These are phyloP conservation scores for Pestalotiopsis fici DNA, from an alignment of 2,329 filamentous ascomycete genomes.

Conservation along the genomic window DNA sequence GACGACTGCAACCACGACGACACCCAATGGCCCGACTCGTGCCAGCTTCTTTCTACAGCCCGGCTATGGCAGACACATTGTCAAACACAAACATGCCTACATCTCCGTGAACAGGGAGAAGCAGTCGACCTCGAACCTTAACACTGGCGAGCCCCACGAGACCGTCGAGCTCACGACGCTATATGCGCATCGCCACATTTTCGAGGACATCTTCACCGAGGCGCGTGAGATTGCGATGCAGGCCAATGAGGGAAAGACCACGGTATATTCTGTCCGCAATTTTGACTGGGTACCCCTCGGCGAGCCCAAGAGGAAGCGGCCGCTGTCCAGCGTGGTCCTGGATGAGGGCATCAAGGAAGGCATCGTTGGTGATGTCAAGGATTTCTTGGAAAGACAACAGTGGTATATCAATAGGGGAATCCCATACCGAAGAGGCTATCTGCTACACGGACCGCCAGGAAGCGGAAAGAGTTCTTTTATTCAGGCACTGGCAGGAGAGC, in stretches of 20 bases:
- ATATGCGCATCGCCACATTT: slow-evolving; percentile 85
- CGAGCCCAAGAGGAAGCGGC: slow-evolving; percentile 81
- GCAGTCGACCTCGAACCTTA: slow-evolving; percentile 77
- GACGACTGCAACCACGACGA: slow-evolving; percentile 54
- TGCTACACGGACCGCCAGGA: slow-evolving; percentile 86
- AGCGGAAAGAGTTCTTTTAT: slow-evolving; percentile 97
- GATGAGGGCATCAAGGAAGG: slow-evolving; percentile 87
- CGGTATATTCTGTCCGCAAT: slow-evolving; percentile 84
- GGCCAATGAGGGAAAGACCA: slow-evolving; percentile 87
- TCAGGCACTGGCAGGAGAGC: slow-evolving; percentile 86
- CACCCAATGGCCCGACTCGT: slow-evolving; percentile 67
- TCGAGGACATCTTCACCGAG: slow-evolving; percentile 86
- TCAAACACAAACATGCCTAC: slow-evolving; percentile 85
- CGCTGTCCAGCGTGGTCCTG: slow-evolving; percentile 82
- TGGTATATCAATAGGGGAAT: slow-evolving; percentile 97
- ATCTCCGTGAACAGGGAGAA: slow-evolving; percentile 86
- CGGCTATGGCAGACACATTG: slow-evolving; percentile 84
- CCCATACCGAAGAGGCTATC: slow-evolving; percentile 85
- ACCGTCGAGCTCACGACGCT: slow-evolving; percentile 90
- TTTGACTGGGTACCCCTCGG: slow-evolving; percentile 86
- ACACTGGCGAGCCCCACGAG: slow-evolving; percentile 89
- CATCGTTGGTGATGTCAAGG: slow-evolving; percentile 77
- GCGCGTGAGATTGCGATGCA: slow-evolving; percentile 79
- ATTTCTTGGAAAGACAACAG: slow-evolving; percentile 75
- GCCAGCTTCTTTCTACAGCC: slow-evolving; percentile 89